Evolutionary conservation across 371 early-diverging fungal genomes (phyloP).

Genomic region (Amoeboaphelidium protococcarum): DNA sequence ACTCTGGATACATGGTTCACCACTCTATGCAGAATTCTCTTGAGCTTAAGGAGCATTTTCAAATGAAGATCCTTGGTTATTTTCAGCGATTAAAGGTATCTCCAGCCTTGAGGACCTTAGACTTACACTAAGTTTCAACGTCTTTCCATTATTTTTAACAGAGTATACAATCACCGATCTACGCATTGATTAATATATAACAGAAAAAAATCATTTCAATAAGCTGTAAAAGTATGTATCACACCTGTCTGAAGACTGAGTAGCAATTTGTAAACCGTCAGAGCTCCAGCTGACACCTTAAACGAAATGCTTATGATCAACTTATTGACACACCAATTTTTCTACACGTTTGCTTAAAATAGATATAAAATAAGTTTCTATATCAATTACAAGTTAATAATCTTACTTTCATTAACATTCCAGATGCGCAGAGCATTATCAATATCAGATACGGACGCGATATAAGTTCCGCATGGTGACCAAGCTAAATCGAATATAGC

Average conservation of each 20-base stretch:
- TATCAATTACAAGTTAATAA: not conserved
- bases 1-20: conserved; percentile 2
- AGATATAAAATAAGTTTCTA: no score
- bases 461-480: conserved; percentile 64
- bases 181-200: not conserved
- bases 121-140: not conserved
- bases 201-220: no score
- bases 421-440: conserved; percentile 79
- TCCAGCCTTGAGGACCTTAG: not conserved
- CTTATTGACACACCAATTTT: conserved; percentile 47
- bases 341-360: no score
- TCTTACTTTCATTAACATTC: conserved; percentile 37
- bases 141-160: not conserved
- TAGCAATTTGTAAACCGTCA: conserved; percentile 48
- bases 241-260: conserved; percentile 75
- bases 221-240: no score
- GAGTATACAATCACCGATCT: conserved; percentile 5
- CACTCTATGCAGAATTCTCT: not conserved
- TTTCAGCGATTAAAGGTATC: not conserved
- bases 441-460: conserved; percentile 55
- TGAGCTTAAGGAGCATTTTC: not conserved
- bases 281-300: conserved; percentile 95
- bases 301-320: conserved; percentile 71
- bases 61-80: not conserved
- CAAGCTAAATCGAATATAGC: conserved; percentile 85